Base-by-base conservation (phyloP, 2,329 filamentous ascomycete genomes). In the Calonectria pauciramosa region DNA sequence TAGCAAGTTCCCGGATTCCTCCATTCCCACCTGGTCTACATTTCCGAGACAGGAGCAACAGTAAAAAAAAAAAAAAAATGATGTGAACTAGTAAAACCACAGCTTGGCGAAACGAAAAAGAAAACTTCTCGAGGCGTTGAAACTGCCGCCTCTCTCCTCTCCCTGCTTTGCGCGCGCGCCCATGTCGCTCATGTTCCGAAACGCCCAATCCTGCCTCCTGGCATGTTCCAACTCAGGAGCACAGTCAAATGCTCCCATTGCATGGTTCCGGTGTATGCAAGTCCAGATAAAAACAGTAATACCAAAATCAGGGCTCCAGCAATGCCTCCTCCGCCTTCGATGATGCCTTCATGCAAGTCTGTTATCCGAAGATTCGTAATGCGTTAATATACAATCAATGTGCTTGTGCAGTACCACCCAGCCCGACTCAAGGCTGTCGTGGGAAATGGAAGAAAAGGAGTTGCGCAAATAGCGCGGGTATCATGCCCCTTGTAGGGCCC, bases 401-500 rank as follows among this genome's bases (percentile, higher is more conserved):
- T 54, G 30, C 76, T 73, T 72, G 75, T 76, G 76, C 66, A 70
- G 67, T 73, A 56, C 69, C 69, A 59, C 30, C 71, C 72, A 64
- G 34, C 72, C 72, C 71, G 71, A 28, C 47, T n/a, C 68, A 71
- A 36, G 49, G 20, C 51, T 69, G 70, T 70, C 66, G 51, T 38
- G 64, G 23, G 28, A 38, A 49, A 38, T 64, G 52, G 56, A 76
- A 75, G 74, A 64, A 41, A 78, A 78, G 67, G 71, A 75, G 71
- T 71, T 75, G 79, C 79, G 77, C 77, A 64, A 74, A 71, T 73
- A 71, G 79, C 80, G 80, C 79, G 80, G 81, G 81, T 82, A 82
- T 82, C 81, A 82, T 82, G 78, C 81, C 78, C 80, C 67, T 52
- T 68, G 32, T n/a, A 66, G 77, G 79, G 77, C 72, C 75, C 71